These are phyloP conservation scores for Ilex aquifolium DNA, from an alignment of 257 asterid genomes.

Conservation along the genomic window DNA sequence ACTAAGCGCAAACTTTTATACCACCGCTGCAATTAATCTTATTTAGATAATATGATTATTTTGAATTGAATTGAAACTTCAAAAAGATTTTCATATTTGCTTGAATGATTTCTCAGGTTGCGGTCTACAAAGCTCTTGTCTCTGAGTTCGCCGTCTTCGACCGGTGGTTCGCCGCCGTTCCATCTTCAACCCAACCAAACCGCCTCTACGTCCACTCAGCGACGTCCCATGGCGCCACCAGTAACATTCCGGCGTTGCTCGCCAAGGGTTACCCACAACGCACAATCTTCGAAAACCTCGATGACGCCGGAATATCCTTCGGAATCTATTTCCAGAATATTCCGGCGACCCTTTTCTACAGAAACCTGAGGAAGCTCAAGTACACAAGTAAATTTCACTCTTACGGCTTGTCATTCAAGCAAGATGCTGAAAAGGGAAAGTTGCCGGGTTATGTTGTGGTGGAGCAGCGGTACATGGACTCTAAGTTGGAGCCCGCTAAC, in stretches of 20 bases:
- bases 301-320: neutral
- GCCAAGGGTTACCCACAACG: slow-evolving; percentile 1
- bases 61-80: too few relatives aligned
- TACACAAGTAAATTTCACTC: neutral
- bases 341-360: slow-evolving; percentile 1
- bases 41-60: too few relatives aligned
- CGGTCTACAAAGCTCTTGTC: neutral
- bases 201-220: neutral
- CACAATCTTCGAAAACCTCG: neutral
- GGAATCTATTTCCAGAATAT: neutral
- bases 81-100: neutral
- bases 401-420: neutral
- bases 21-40: too few relatives aligned
- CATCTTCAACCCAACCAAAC: slow-evolving; percentile 11
- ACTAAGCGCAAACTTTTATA: too few relatives aligned
- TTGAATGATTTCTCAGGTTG: neutral
- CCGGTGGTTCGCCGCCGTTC: slow-evolving; percentile 4
- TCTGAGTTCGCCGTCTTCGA: slow-evolving; percentile 3
- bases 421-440: neutral
- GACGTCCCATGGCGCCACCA: slow-evolving; percentile 7
- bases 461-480: slow-evolving; percentile 5
- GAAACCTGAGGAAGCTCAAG: neutral
- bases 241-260: neutral
- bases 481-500: neutral
- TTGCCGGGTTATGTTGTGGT: neutral